Base-by-base conservation (phyloP, 768 basidiomycete species). In the Lactarius deliciosus region DNA sequence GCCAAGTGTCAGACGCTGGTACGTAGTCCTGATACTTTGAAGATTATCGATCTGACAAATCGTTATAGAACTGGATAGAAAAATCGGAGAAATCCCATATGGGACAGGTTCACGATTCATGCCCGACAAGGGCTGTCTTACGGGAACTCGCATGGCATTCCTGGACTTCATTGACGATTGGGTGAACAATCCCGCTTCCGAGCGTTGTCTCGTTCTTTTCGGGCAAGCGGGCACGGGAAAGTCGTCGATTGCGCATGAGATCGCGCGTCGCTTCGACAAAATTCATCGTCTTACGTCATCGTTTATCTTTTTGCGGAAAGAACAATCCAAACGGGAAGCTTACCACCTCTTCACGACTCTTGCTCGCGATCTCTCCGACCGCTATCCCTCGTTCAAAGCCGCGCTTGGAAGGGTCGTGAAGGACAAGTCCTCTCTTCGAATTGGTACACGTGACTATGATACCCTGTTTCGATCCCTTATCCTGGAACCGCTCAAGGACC, bases 191-290 rank as follows among this genome's bases (percentile, higher is more conserved):
- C 22, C 25, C 25, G 2, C 22, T 53, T 53, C 50, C 2, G 30
- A 34, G 56, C 56, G 56, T 5, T 32, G 30, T 20, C 56, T 57
- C 18, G n/a, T 57, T 34, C 56, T 57, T n/a, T 34, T 20, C 10
- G 56, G 56, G 9, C 56, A 57, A 57, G 56, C 56, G 0, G 56
- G 56, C 8, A 57, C 30, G 18, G 56, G 56, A 57, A 57, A 57
- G 32, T 57, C 56, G 2, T 57, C 32, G 2, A 53, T 53, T 16
- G 50, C 50, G 2, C 50, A 53, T 2, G 50, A 53, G 25, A 53
- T 53, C 25, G 50, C 50, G 0, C 50, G 50, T 7, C 50, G 50
- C 13, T 53, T 53, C 50, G 5, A 53, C 15, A 53, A 25, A 10
- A 34, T 57, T 8, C 56, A 57, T 4, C 56, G 56, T 4, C 56